Base-by-base conservation (phyloP, 2,329 filamentous ascomycete species). In the Aspergillus ruber region DNA sequence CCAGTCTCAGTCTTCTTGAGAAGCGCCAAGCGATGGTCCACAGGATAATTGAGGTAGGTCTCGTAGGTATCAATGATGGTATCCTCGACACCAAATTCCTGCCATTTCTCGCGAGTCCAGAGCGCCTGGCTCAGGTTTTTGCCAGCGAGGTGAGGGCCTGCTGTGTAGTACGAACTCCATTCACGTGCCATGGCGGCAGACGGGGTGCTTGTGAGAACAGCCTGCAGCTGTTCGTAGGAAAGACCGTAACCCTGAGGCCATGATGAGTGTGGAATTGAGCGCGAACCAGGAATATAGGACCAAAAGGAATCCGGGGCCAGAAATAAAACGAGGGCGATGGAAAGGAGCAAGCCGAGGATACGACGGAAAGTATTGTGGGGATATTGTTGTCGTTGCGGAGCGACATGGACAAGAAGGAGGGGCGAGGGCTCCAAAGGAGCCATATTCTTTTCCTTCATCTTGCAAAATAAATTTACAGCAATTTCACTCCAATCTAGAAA, bases 121-220 rank as follows among this genome's bases (percentile, higher is more conserved):
- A 82, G 67, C 3, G 84, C 86, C 70, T 89, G 85, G 43, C 84
- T 88, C 50, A 83, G 76, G 63, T 91, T 93, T 70, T 85, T 83
- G 17, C 88, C 87, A 0, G 85, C 86, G 43, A 91, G 69, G 68
- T 91, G 88, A 15, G 84, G 78, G 0, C 88, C 88, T 0, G 83
- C 73, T 0, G 87, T 87, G 60, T 91, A 91, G 65, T 90, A 91
- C 52, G 74, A 74, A 65, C 83, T 88, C 86, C 86, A 90, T 68
- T 88, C 81, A 53, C 79, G 75, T 7, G 79, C 79, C 52, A 79
- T 79, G 13, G 72, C 68, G 33, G 75, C 72, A 39, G 74, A 72
- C 1, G 81, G 81, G 1, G 78, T 82, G 12, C 71, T 67, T 4
- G 74, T 64, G 23, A 84, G 65, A 36, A 82, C 73, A 18, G 74